Evolutionary conservation across 2,329 filamentous ascomycete species (phyloP).

Genomic region (Botrytis galanthina): DNA sequence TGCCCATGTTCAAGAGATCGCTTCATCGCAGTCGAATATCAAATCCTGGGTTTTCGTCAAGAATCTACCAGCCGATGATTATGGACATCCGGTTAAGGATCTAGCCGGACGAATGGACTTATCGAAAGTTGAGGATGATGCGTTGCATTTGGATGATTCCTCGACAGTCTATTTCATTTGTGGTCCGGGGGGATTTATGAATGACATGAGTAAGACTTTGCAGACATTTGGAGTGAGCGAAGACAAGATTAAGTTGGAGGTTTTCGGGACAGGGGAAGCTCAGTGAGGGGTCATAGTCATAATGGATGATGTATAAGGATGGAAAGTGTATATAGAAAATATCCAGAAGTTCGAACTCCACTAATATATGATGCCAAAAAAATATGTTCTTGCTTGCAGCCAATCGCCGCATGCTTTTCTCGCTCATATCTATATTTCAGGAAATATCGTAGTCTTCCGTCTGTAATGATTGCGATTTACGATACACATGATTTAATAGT

Average conservation of each 20-base stretch:
- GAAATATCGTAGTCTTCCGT: neutral
- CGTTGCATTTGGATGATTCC: neutral
- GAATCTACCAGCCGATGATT: neutral
- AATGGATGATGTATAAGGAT: no score
- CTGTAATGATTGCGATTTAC: neutral
- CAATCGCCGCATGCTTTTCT: neutral
- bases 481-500: neutral
- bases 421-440: neutral
- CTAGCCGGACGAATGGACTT: slow-evolving; percentile 2
- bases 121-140: neutral
- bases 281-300: neutral
- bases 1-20: slow-evolving; percentile 43
- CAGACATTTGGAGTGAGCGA: neutral
- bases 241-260: slow-evolving; percentile 8
- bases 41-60: slow-evolving; percentile 4
- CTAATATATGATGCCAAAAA: neutral
- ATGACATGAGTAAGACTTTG: neutral
- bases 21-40: neutral
- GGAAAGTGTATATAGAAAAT: neutral
- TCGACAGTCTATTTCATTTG: slow-evolving; percentile 12
- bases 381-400: neutral
- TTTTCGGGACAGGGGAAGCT: slow-evolving; percentile 7
- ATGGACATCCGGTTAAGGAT: neutral
- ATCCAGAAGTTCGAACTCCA: neutral
- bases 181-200: slow-evolving; percentile 15